Evolutionary conservation across 1,284 basidiomycete genomes (phyloP), one percentile per base, ranked within the genome.

Genomic region (Cryptococcus sp.): DNA sequence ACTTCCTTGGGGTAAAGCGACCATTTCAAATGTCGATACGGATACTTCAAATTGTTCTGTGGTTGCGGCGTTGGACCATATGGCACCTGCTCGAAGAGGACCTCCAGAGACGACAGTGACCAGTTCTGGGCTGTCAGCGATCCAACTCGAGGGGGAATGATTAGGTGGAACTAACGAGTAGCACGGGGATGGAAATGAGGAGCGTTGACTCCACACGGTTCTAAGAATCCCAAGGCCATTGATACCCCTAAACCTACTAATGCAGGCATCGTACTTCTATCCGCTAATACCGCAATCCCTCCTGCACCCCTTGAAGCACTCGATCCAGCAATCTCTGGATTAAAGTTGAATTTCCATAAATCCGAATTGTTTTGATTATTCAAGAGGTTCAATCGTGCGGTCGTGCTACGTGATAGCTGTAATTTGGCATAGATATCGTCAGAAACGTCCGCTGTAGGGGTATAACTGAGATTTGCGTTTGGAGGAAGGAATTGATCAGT

Each of bases 1-100:
- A 11, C 50, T 44, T 14, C 55, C 55, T 41, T 52, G 49, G 11
- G 55, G 55, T 5, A 57, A 37, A 6, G 38, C 42, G 37, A 52
- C 44, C 50, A 52, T 52, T 31, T 52, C 50, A 14, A 23, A 52
- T 11, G 43, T 44, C 15, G 42, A 10, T 6, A 52, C 50, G 15
- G 8, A 8, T 38, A 31, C 41, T 30, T n/a, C 34, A 33, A 52
- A 46, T 31, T 44, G 42, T 15, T 46, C 41, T 14, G n/a, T 23
- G 10, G 38, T 33, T 11, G 30, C 30, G 11, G 50, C 38, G 33
- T 52, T 52, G 42, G 13, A 14, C 50, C 50, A 52, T 6, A 45
- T 36, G 15, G 50, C 50, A 46, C 50, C 50, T 10, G 44, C 38
- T 10, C 15, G n/a, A 10, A 52, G 44, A 14, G 50, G 50, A 30